These are phyloP conservation scores for Acer yangbiense DNA, from an alignment of 345 rosid species.

Conservation along the genomic window DNA sequence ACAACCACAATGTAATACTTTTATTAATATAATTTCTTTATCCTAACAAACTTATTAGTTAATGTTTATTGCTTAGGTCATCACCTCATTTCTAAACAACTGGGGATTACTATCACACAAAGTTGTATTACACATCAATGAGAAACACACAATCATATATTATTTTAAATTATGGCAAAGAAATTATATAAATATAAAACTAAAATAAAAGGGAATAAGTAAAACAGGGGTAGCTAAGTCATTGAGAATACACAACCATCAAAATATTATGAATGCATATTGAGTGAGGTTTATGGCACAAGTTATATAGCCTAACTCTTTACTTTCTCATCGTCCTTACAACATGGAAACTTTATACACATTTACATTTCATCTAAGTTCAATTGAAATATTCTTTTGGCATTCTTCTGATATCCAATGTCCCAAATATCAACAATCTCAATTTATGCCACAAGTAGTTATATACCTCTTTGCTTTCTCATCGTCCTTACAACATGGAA, in stretches of 20 bases:
- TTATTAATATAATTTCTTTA: not conserved
- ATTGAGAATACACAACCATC: not conserved
- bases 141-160: not conserved
- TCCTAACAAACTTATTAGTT: not conserved
- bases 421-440: too few species aligned
- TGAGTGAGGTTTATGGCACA: not conserved
- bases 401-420: too few species aligned
- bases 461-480: not conserved
- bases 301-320: too few species aligned
- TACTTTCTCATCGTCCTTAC: too few species aligned
- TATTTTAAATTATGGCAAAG: not conserved
- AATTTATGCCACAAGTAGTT: not conserved
- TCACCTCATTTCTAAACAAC: not conserved
- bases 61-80: not conserved
- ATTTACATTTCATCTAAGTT: too few species aligned
- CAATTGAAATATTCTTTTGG: too few species aligned
- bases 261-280: not conserved
- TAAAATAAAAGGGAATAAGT: not conserved
- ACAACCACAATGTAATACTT: not conserved
- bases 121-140: not conserved
- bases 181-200: not conserved
- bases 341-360: too few species aligned
- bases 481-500: not conserved
- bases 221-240: not conserved
- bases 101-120: not conserved